Conservation (phyloP, 2,329 filamentous ascomycete genomes). For the Talaromyces sp. region DNA sequence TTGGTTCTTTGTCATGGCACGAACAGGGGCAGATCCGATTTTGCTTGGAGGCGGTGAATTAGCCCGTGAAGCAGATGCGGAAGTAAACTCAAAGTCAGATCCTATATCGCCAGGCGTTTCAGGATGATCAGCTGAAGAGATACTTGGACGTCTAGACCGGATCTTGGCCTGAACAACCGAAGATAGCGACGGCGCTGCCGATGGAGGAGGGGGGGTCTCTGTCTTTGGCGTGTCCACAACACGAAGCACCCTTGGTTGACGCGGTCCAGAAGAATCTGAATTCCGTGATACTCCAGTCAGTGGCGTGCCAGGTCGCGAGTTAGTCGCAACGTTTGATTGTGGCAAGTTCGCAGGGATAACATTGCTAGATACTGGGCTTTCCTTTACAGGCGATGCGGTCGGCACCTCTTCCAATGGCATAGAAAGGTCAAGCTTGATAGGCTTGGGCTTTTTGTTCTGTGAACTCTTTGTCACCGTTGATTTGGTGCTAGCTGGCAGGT, state of each 20-base stretch:
- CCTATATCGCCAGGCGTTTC: conserved; percentile 59
- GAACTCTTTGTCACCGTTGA: conserved; percentile 16
- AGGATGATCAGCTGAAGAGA: conserved; percentile 57
- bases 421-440: conserved; percentile 35
- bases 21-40: conserved; percentile 58
- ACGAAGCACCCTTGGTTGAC: conserved; percentile 52
- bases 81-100: conserved; percentile 58
- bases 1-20: conserved; percentile 60
- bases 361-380: conserved; percentile 23
- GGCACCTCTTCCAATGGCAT: conserved; percentile 20
- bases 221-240: conserved; percentile 56
- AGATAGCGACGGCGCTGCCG: conserved; percentile 31
- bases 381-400: conserved; percentile 23
- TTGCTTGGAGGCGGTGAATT: conserved; percentile 55
- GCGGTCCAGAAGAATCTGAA: conserved; percentile 38
- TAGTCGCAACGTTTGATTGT: conserved; percentile 19
- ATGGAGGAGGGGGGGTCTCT: conserved; percentile 37
- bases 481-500: conserved; percentile 19
- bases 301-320: conserved; percentile 51
- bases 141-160: conserved; percentile 35
- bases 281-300: conserved; percentile 35
- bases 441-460: conserved; percentile 27
- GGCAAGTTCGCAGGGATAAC: conserved; percentile 21
- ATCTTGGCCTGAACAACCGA: conserved; percentile 31
- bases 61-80: conserved; percentile 57